Evolutionary conservation across 129 eudicot genomes (phyloP).

Genomic region (Ambrosia trifida): DNA sequence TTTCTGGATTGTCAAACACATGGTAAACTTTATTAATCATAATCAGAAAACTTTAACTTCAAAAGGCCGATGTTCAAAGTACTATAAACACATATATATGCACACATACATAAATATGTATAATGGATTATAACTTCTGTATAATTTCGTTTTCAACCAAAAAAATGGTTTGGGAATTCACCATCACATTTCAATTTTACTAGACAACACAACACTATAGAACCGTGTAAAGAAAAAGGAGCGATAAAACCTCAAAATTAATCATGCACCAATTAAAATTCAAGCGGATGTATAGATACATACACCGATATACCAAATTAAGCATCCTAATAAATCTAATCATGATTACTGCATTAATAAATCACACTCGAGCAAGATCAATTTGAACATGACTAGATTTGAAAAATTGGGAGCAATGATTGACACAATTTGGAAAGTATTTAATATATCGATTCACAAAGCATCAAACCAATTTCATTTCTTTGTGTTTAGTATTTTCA

Average conservation of each 20-base stretch:
- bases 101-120: neutral
- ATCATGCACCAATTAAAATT: too few species aligned
- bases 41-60: neutral
- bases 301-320: neutral
- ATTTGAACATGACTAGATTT: neutral
- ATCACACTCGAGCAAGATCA: neutral
- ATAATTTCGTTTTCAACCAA: neutral
- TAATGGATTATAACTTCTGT: neutral
- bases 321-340: slow-evolving; percentile 12
- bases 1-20: slow-evolving; percentile 14
- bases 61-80: neutral
- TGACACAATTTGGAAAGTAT: neutral
- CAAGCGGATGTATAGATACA: neutral
- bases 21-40: slow-evolving; percentile 1
- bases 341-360: slow-evolving; percentile 5
- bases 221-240: neutral
- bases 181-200: neutral
- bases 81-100: neutral
- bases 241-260: neutral
- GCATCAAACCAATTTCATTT: neutral
- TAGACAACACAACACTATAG: neutral
- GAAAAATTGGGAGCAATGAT: slow-evolving; percentile 9
- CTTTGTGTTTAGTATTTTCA: neutral
- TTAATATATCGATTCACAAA: neutral
- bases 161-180: neutral